Conservation (phyloP, 2,329 filamentous ascomycete species). For the Botryotinia globosa region DNA sequence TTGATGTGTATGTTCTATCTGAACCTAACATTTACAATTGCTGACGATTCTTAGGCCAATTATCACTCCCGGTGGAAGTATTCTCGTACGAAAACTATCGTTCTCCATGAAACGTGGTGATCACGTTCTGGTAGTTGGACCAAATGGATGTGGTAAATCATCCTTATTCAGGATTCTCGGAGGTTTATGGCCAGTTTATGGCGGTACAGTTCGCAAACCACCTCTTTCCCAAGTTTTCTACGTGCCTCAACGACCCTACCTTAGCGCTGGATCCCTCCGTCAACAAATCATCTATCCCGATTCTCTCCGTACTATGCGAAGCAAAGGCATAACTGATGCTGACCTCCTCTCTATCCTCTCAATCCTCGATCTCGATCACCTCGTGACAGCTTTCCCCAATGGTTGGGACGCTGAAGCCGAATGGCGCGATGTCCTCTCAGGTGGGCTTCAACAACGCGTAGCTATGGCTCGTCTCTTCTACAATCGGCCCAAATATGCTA, state of each 20-base stretch:
- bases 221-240: slow-evolving; percentile 95
- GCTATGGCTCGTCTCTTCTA: slow-evolving; percentile 97
- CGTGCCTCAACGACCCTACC: slow-evolving; percentile 91
- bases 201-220: slow-evolving; percentile 88
- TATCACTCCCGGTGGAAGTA: slow-evolving; percentile 93
- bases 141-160: slow-evolving; percentile 96
- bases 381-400: slow-evolving; percentile 71
- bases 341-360: slow-evolving; percentile 76
- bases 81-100: slow-evolving; percentile 79
- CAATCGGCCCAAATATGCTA: slow-evolving; percentile 87
- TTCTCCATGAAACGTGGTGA: slow-evolving; percentile 85
- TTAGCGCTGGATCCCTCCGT: slow-evolving; percentile 85
- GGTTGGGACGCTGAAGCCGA: slow-evolving; percentile 95
- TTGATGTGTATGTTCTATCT: slow-evolving; percentile 63
- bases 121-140: slow-evolving; percentile 86
- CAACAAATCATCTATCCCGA: slow-evolving; percentile 98
- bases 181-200: slow-evolving; percentile 96
- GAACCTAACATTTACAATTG: neutral
- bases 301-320: slow-evolving; percentile 79
- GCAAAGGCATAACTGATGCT: slow-evolving; percentile 75
- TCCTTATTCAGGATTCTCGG: slow-evolving; percentile 94
- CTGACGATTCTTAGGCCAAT: slow-evolving; percentile 60
- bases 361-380: slow-evolving; percentile 76
- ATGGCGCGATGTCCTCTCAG: slow-evolving; percentile 92
- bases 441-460: slow-evolving; percentile 90